Base-by-base conservation (phyloP, 1,139 yeast species). In the Candida sanyaensis region DNA sequence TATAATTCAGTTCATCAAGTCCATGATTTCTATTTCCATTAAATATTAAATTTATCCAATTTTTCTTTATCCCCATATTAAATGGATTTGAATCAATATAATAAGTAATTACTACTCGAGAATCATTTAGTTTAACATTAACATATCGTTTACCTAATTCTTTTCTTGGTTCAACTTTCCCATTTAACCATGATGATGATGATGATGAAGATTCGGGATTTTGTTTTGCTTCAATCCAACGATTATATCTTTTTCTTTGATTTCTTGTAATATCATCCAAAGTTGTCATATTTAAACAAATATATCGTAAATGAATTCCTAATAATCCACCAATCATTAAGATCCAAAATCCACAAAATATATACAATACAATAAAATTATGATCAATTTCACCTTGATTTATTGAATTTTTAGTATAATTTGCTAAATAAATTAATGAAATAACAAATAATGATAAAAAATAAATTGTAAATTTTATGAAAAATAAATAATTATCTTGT, bases 401-500 rank as follows among this genome's bases (percentile, higher is more conserved):
- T 8, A 59, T 49, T 33, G 63, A 64, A 6, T 60, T 52, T 31
- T 61, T 59, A 31, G 76, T 70, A 54, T 58, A 66, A 24, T 52
- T 63, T 46, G 58, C 60, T 45, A 55, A 59, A 56, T 51, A 76
- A 38, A 64, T 57, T 50, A 61, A 52, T 26, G 55, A 62, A 50
- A 58, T 62, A 29, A 54, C 66, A 52, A 76, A 74, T 46, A 66
- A 65, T 0, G 57, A 13, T 32, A 66, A 57, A 40, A 72, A 68
- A 62, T 70, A 68, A 6, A 69, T 43, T 37, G 75, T 58, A 55
- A 76, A 83, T 51, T 77, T 78, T n/a, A 81, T 47, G 53, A 86
- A 86, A 17, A 66, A 63, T 33, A 71, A 51, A 57, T 81, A 82
- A 61, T 86, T 86, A 38, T 62, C 57, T 48, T 75, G 72, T 0